Evolutionary conservation across 2,329 filamentous ascomycete species (phyloP), one percentile per base, ranked within the genome.

Genomic region (Venturia oleaginea): DNA sequence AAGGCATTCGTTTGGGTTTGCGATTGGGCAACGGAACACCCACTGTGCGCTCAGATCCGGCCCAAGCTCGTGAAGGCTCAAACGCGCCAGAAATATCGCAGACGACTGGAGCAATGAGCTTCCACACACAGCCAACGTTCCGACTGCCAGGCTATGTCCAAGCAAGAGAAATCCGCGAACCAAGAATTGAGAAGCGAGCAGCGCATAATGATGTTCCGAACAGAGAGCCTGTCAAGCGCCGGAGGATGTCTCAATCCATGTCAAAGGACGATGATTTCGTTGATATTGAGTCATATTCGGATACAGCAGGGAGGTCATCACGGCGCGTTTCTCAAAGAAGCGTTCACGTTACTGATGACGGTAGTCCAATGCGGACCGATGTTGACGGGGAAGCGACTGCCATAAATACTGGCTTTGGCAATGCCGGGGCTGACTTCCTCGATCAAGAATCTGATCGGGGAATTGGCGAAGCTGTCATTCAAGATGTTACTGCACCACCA

Each of bases 311-410:
- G 8, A 30, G 13, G n/a, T 19, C 34, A 17, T 46, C 22, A 24
- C 30, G 37, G 24, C 27, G 22, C n/a, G 59, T 37, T 17, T 61
- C 42, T 42, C 59, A 61, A 24, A 32, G 59, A 46, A 42, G 37
- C 32, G 37, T 61, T 6, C 42, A 30, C 37, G 13, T 61, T 22
- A 61, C 37, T 40, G 59, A 61, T 30, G 37, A 42, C 22, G 59
- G 59, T 15, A 61, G 59, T 32, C 59, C 59, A 30, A 61, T 61
- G 4, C 59, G 37, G 10, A 61, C 1, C 34, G 59, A 61, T 27
- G 19, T 40, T 42, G 42, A 42, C 8, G 59, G 43, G 22, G 24
- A 42, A 27, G 37, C 5, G 27, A 37, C 37, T 42, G 37, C 27
- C 19, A 42, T 42, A 37, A 19, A 19, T 46, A 42, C 59, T 46